Percentiles rank a stretch among this genome's conserved stretches.
phyloP scores from a whole-genome alignment of 805 yeast species.

The Saccharomycopsis fermentans region DNA sequence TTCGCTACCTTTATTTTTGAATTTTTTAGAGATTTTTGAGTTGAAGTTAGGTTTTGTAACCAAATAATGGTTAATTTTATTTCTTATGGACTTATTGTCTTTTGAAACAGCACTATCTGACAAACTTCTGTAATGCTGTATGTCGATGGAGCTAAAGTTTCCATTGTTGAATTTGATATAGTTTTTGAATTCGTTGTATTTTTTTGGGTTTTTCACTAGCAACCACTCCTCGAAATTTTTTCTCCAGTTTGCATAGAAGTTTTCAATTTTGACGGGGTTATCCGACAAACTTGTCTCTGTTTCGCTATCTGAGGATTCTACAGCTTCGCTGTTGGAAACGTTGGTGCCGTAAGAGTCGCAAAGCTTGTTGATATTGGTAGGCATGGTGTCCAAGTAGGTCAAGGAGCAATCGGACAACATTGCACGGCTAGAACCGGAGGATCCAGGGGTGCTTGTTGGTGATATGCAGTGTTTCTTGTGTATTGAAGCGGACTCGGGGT shows the following conservation, averaged over 20 bases:
- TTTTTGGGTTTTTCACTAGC: slow-evolving; percentile 32
- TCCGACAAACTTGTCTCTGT: neutral
- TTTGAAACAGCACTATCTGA: slow-evolving; percentile 11
- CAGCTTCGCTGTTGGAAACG: slow-evolving; percentile 15
- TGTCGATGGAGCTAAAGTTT: neutral
- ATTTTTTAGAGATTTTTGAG: slow-evolving; percentile 24
- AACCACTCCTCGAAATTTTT: slow-evolving; percentile 32
- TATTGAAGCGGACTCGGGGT: neutral
- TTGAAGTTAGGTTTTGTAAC: slow-evolving; percentile 23
- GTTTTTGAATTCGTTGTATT: slow-evolving; percentile 30
- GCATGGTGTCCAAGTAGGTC: slow-evolving; percentile 16
- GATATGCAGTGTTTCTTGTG: neutral
- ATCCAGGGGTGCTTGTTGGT: neutral
- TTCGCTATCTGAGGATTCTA: slow-evolving; percentile 4
- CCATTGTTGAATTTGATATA: slow-evolving; percentile 25
- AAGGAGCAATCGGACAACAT: slow-evolving; percentile 20
- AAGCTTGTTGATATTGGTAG: slow-evolving; percentile 10
- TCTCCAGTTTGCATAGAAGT: slow-evolving; percentile 37
- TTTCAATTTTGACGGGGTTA: slow-evolving; percentile 18
- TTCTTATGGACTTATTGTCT: slow-evolving; percentile 16
- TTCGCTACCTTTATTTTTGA: slow-evolving; percentile 16
- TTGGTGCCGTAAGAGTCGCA: slow-evolving; percentile 20
- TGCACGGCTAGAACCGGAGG: neutral
- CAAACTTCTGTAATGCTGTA: neutral
- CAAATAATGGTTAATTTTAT: slow-evolving; percentile 16